phyloP scores from a whole-genome alignment of 768 basidiomycete genomes.

The Pilatotrama ljubarskyi region DNA sequence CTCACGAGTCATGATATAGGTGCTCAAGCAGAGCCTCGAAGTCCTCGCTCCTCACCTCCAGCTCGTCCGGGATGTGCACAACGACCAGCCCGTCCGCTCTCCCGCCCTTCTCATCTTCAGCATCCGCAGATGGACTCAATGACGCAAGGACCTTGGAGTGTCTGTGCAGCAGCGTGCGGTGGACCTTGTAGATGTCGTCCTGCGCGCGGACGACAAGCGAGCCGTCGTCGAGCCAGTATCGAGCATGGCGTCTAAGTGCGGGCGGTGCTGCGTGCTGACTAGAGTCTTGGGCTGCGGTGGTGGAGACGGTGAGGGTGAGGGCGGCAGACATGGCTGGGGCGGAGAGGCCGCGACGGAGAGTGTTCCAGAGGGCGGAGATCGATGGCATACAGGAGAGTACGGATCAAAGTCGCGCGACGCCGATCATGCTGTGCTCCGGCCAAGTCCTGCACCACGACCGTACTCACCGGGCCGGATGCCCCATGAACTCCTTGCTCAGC shows the following conservation, averaged over 20 bases:
- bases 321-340: constrained; percentile 1
- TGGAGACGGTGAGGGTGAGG: constrained; percentile 6
- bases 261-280: not conserved
- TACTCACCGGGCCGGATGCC: too few species aligned
- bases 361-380: not conserved
- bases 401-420: not conserved
- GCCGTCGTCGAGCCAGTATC: constrained; percentile 70
- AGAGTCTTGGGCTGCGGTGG: not conserved
- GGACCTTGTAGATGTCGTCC: constrained; percentile 55
- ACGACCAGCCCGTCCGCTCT: constrained; percentile 13
- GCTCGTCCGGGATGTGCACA: constrained; percentile 38
- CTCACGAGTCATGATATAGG: constrained; percentile 70
- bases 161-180: constrained; percentile 50
- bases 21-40: constrained; percentile 59
- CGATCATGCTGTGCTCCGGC: not conserved
- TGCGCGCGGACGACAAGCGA: constrained; percentile 51
- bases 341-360: not conserved
- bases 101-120: not conserved
- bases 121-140: constrained; percentile 5
- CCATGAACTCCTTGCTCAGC: too few species aligned
- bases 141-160: constrained; percentile 43
- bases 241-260: constrained; percentile 38
- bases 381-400: not conserved
- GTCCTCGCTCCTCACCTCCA: constrained; percentile 45
- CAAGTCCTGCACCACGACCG: too few species aligned